A percentile compares a stretch with the other conserved stretches of the same genome.
These are phyloP conservation scores for Medicago ruthenica DNA, from an alignment of 306 rosid species.

Conservation along the genomic window DNA sequence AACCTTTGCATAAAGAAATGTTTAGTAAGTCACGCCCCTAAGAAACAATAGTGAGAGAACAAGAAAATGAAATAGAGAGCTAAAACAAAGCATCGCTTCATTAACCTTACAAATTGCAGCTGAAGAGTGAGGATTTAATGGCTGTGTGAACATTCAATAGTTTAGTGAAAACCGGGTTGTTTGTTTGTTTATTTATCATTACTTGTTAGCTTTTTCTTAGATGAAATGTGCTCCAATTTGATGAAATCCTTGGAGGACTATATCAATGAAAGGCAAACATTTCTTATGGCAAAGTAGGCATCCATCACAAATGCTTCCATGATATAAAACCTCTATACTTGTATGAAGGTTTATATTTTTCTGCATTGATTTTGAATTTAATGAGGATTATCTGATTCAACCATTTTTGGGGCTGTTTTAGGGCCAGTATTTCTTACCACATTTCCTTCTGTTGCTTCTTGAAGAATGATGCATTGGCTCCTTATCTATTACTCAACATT, in stretches of 20 bases:
- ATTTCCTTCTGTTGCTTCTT: background rate
- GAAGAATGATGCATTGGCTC: conserved; percentile 1
- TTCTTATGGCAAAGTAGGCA: background rate
- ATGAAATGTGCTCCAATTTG: conserved; percentile 19
- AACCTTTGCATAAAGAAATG: conserved; percentile 3
- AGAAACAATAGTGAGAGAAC: conserved; percentile 3
- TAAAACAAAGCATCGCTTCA: background rate
- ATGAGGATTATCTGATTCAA: conserved; percentile 12
- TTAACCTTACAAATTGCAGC: background rate
- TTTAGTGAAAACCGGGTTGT: conserved; percentile 1
- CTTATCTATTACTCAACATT: conserved; percentile 37
- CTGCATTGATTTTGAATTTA: conserved; percentile 10
- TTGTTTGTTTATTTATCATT: conserved; percentile 27
- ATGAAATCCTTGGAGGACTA: conserved; percentile 33
- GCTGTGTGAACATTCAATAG: background rate
- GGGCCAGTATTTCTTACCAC: background rate
- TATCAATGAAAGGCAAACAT: conserved; percentile 1
- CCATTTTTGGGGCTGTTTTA: conserved; percentile 18
- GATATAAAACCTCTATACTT: conserved; percentile 4
- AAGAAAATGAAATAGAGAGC: conserved; percentile 6
- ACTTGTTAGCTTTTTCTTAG: background rate
- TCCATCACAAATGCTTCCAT: conserved; percentile 1
- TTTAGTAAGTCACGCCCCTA: background rate
- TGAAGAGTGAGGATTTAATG: conserved; percentile 7
- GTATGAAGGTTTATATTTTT: conserved; percentile 8